A percentile compares a stretch with the other conserved stretches of the same genome.
Conservation (phyloP, 257 asterid species). For the Lantana camara region DNA sequence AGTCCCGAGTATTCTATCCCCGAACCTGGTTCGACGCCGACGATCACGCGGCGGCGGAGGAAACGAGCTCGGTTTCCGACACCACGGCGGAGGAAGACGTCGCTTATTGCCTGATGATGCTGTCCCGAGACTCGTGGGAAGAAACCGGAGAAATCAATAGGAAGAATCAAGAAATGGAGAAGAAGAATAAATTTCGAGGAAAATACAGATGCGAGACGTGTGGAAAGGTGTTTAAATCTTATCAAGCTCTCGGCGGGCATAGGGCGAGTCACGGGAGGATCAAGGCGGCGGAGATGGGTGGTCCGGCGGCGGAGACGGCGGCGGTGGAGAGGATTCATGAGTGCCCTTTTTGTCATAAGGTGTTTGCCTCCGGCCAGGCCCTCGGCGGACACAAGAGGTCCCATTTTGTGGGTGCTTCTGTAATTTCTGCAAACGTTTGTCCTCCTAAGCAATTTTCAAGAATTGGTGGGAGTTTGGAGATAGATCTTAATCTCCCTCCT, state of each 20-base stretch:
- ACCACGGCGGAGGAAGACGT: conserved; percentile 59
- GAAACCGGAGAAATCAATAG: conserved; percentile 1
- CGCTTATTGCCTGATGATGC: conserved; percentile 74
- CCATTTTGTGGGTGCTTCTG: conserved; percentile 46
- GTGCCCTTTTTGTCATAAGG: conserved; percentile 71
- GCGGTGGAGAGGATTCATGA: conserved; percentile 54
- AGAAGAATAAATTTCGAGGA: conserved; percentile 34
- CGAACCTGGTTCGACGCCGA: too few relatives aligned
- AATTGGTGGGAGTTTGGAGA: conserved; percentile 37
- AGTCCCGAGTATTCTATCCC: conserved; percentile 24
- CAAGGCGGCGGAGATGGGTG: not conserved
- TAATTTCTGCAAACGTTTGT: not conserved
- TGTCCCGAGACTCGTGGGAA: conserved; percentile 72
- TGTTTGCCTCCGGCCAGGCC: conserved; percentile 83
- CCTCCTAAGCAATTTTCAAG: conserved; percentile 33
- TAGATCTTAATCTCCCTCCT: conserved; percentile 76
- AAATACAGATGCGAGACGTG: conserved; percentile 73
- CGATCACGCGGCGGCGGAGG: conserved; percentile 12
- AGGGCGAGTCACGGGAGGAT: conserved; percentile 77
- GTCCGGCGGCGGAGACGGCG: not conserved
- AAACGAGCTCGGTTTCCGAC: conserved; percentile 62
- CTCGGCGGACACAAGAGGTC: conserved; percentile 88
- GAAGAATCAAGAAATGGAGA: not conserved
- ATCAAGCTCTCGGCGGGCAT: conserved; percentile 89
- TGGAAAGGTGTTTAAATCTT: conserved; percentile 59